Evolutionary conservation across 192 early-diverging fungal genomes (phyloP), one percentile per base, ranked within the genome.

Genomic region (Podila epigama): DNA sequence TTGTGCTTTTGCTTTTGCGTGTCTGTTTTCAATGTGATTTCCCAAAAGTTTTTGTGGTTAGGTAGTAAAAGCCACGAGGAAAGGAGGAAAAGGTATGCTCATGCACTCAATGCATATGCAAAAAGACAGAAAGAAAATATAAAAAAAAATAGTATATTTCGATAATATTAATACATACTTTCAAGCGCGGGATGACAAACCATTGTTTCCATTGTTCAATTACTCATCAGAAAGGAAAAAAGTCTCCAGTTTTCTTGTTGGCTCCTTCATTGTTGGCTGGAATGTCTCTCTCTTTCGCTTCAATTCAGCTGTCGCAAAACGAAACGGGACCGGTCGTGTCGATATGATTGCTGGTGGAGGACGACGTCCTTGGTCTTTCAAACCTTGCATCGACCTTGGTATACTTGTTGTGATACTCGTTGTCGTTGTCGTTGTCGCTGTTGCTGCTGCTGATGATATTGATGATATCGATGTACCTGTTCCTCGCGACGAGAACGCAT

Each of bases 221-320:
- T 20, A 22, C 44, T 22, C 20, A 18, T 18, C 5, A n/a, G 44
- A 16, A 1, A 22, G 0, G n/a, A 18, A 18, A 48, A 48, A 48
- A 9, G 44, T 48, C 25, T 48, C 44, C 44, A 48, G 44, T 22
- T 48, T 22, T 3, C 44, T 48, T 22, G n/a, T 48, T 5, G 44
- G 44, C 44, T 48, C 44, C 25, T 18, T 22, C 44, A 22, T 48
- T 10, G 44, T 48, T 22, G 44, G 44, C 25, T 48, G 7, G 25
- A 48, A 48, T 22, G 25, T 20, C 37, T 52, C 58, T 34, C 60
- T 42, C 32, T 58, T 61, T 28, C 58, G 58, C 41, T 57, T 58
- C 13, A 63, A 41, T 31, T 69, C 69, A 25, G 66, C 64, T 28
- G 72, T 77, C 20, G 72, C 73, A 63, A 80, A 82, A n/a, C 63